Evolutionary conservation across 1,284 basidiomycete species (phyloP).

Genomic region (Cryptococcus sp.): DNA sequence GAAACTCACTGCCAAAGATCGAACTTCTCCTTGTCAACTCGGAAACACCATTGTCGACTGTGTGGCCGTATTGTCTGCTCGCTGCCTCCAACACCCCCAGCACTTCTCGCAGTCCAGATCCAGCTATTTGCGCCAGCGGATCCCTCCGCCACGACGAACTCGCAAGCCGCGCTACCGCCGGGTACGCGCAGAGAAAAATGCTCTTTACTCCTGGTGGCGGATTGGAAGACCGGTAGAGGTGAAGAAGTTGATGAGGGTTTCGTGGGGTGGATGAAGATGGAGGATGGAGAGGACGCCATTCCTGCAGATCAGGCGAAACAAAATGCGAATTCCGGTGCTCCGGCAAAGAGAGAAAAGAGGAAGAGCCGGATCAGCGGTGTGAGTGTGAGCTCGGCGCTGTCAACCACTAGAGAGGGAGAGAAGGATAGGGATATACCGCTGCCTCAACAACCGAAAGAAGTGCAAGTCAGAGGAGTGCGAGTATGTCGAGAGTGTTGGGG

Average conservation of each 20-base stretch:
- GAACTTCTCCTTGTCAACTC: slow-evolving; percentile 83
- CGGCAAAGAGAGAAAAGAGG: slow-evolving; percentile 43
- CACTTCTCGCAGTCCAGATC: slow-evolving; percentile 54
- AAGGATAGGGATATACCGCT: slow-evolving; percentile 23
- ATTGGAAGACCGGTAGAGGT: slow-evolving; percentile 69
- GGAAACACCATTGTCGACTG: slow-evolving; percentile 94
- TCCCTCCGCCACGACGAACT: slow-evolving; percentile 19
- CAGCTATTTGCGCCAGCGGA: slow-evolving; percentile 46
- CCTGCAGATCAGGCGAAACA: slow-evolving; percentile 31
- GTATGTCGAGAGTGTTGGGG: slow-evolving; percentile 80
- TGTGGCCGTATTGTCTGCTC: slow-evolving; percentile 93
- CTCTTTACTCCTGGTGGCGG: slow-evolving; percentile 76
- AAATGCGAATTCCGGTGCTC: slow-evolving; percentile 22
- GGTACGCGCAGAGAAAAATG: slow-evolving; percentile 67
- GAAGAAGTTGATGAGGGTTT: slow-evolving; percentile 80
- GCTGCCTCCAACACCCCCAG: slow-evolving; percentile 68
- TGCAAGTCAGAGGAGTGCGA: slow-evolving; percentile 78
- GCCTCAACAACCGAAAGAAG: slow-evolving; percentile 59
- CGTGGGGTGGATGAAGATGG: slow-evolving; percentile 65
- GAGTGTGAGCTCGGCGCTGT: background rate
- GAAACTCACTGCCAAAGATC: slow-evolving; percentile 56
- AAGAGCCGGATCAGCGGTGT: slow-evolving; percentile 3
- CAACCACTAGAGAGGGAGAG: background rate
- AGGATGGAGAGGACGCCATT: slow-evolving; percentile 51
- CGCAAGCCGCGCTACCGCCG: slow-evolving; percentile 34